Evolutionary conservation across 768 basidiomycete species (phyloP).

Genomic region (Rickenella mellea): DNA sequence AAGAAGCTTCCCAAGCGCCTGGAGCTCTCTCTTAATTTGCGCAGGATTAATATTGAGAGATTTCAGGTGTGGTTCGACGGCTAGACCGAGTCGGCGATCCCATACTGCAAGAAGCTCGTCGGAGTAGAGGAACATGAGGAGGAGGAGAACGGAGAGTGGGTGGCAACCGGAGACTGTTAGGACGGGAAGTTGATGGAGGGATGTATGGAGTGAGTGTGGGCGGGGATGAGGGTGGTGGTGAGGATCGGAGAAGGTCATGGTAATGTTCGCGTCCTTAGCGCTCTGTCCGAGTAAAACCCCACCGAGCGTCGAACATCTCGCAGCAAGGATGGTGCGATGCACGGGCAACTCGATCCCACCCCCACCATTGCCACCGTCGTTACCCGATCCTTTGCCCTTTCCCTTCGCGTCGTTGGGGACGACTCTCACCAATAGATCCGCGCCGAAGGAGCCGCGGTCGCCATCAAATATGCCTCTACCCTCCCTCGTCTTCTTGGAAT

Average conservation of each 20-base stretch:
- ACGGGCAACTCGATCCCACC: constrained; percentile 40
- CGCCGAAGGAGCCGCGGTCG: constrained; percentile 33
- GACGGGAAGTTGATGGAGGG: constrained; percentile 9
- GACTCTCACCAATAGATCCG: constrained; percentile 51
- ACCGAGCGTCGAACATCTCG: constrained; percentile 42
- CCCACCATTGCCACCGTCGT: no score
- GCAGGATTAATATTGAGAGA: constrained; percentile 30
- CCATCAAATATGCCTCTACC: constrained; percentile 7
- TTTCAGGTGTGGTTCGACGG: constrained; percentile 31
- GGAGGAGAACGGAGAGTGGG: constrained; percentile 58
- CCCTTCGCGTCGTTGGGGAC: constrained; percentile 27
- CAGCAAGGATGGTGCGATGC: constrained; percentile 57
- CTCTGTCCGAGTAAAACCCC: constrained; percentile 28
- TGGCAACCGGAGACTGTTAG: constrained; percentile 47
- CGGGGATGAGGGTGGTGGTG: constrained; percentile 5
- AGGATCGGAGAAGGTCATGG: constrained; percentile 16
- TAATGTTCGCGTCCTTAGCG: constrained; percentile 18
- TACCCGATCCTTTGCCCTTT: no score
- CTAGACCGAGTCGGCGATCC: constrained; percentile 58
- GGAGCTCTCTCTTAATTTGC: constrained; percentile 56
- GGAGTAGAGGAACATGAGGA: constrained; percentile 82
- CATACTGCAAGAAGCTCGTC: constrained; percentile 77
- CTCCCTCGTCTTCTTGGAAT: constrained; percentile 5
- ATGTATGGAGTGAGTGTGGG: constrained; percentile 6
- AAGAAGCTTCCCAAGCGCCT: constrained; percentile 45